Base-by-base conservation (phyloP, 805 yeast species). In the Metschnikowia colocasiae region DNA sequence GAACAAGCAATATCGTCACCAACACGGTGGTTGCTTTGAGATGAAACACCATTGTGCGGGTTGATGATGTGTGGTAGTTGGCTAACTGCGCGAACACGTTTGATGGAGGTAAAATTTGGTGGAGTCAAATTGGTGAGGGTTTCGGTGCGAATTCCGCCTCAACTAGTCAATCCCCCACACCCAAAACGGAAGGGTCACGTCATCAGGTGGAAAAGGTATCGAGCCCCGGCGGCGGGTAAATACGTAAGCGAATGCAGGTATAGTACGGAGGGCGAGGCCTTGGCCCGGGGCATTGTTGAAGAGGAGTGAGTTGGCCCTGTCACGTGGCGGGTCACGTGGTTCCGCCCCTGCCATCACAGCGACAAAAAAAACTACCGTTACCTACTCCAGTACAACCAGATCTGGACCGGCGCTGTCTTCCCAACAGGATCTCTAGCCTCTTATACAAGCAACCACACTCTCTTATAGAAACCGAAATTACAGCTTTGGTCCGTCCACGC, bases 11-110 rank as follows among this genome's bases (percentile, higher is more conserved):
- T 4, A 76, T 64, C 20, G 68, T 20, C 12, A 68, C 46, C 25
- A 78, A 67, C 4, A 76, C 65, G 4, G 74, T 68, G 32, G 59
- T 62, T 4, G 75, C 67, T 25, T 57, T 56, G 23, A 68, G 58
- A 44, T 70, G 73, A 18, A 69, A 50, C 19, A 42, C n/a, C 25
- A 47, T 34, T 45, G 41, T 44, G 29, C n/a, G 22, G 16, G 6
- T 4, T 10, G n/a, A 19, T 12, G 23, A 7, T 20, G 26, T 6
- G 15, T 13, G 25, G 16, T 32, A 20, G 9, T 4, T 6, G 34
- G 20, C 13, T 9, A 20, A 27, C 32, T 6, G 13, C 31, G 31
- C 31, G 31, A 16, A 16, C 13, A 15, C 20, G 20, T 31, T 31
- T 9, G 32, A 12, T 31, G 34, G 33, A 7, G 18, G 33, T n/a